These are phyloP conservation scores for Puccinia polysora DNA, from an alignment of 1,284 basidiomycete genomes.

Conservation along the genomic window DNA sequence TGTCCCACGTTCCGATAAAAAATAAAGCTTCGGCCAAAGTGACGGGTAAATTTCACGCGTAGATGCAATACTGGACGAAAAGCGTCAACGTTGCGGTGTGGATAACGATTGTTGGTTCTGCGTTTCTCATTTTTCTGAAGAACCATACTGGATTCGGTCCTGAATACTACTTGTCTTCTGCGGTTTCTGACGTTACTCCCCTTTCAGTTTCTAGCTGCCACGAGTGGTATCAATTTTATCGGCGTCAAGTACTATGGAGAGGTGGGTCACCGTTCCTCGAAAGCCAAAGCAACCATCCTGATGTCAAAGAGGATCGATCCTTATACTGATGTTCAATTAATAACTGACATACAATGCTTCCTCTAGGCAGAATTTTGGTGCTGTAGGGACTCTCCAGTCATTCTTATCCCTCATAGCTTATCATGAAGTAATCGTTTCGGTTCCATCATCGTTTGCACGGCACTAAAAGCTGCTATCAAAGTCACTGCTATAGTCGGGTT, in stretches of 20 bases:
- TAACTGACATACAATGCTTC: background rate
- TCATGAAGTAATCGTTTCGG: no score
- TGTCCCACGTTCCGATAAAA: no score
- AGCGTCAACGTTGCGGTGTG: conserved; percentile 34
- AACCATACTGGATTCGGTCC: background rate
- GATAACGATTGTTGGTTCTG: background rate
- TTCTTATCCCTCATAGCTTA: background rate
- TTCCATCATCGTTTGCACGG: no score
- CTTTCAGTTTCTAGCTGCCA: conserved; percentile 43
- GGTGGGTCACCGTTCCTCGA: conserved; percentile 27
- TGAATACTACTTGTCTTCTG: background rate
- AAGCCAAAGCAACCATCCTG: background rate
- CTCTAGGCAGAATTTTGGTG: conserved; percentile 24
- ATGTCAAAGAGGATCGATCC: background rate
- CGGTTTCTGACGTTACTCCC: conserved; percentile 7
- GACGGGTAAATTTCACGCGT: background rate
- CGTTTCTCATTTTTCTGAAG: background rate
- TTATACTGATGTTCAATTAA: background rate
- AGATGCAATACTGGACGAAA: conserved; percentile 45
- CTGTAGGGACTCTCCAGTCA: background rate
- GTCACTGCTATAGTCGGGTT: conserved; percentile 55
- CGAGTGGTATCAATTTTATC: conserved; percentile 44
- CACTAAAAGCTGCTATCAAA: conserved; percentile 20
- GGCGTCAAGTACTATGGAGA: conserved; percentile 68
- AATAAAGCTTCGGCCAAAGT: no score